These are phyloP conservation scores for Aaosphaeria arxii DNA, from an alignment of 2,329 filamentous ascomycete species.

Conservation along the genomic window DNA sequence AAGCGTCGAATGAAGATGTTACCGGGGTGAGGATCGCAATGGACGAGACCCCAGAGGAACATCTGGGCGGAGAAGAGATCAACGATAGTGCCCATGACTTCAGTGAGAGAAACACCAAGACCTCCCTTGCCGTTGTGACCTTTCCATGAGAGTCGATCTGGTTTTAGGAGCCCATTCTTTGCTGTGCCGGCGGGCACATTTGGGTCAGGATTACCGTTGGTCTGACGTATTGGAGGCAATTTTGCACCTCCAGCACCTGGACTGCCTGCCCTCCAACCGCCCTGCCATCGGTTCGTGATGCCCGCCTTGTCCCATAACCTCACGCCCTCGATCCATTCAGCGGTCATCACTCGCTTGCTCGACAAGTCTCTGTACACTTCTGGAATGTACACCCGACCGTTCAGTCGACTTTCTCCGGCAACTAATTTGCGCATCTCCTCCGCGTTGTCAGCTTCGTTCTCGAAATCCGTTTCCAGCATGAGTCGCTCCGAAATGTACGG, in stretches of 20 bases:
- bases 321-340: conserved; percentile 96
- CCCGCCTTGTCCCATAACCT: conserved; percentile 88
- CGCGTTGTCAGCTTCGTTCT: conserved; percentile 86
- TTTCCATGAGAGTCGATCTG: conserved; percentile 74
- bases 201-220: conserved; percentile 32
- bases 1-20: conserved; percentile 94
- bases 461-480: conserved; percentile 89
- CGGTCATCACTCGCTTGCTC: conserved; percentile 81
- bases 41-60: conserved; percentile 93
- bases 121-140: conserved; percentile 72
- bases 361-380: conserved; percentile 79
- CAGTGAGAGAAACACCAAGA: conserved; percentile 75
- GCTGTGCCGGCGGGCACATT: conserved; percentile 30
- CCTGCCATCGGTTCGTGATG: conserved; percentile 74
- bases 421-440: conserved; percentile 79
- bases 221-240: conserved; percentile 46
- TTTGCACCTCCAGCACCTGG: conserved; percentile 70
- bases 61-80: conserved; percentile 97
- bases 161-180: conserved; percentile 65
- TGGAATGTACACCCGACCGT: conserved; percentile 83
- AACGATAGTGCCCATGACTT: conserved; percentile 95
- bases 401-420: conserved; percentile 69
- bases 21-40: conserved; percentile 95
- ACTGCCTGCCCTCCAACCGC: conserved; percentile 71
- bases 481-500: conserved; percentile 93